These are phyloP conservation scores for Proliferodiscus dingleyae DNA, from an alignment of 2,329 filamentous ascomycete genomes.

Conservation along the genomic window DNA sequence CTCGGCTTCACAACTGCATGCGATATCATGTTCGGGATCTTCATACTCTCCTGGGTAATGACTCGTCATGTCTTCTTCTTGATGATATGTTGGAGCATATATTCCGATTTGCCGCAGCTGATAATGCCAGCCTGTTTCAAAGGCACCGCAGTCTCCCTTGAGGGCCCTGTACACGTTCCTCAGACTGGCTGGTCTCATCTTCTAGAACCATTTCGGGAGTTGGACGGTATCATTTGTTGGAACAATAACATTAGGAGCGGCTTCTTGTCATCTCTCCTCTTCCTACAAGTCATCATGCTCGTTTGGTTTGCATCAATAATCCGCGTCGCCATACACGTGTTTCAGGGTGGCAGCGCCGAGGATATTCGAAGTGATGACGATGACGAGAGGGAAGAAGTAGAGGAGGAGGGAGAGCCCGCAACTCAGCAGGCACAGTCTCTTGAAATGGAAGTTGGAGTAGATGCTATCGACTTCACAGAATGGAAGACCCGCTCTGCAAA, in stretches of 20 bases:
- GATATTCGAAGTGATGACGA: constrained; percentile 83
- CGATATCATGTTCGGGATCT: constrained; percentile 75
- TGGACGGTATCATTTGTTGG: constrained; percentile 73
- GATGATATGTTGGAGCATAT: constrained; percentile 75
- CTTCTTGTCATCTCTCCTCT: constrained; percentile 74
- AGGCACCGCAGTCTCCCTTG: constrained; percentile 47
- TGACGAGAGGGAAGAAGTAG: constrained; percentile 52
- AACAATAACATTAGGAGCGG: constrained; percentile 64
- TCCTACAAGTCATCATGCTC: constrained; percentile 71
- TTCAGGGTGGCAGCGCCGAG: constrained; percentile 70
- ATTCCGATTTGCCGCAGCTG: constrained; percentile 54
- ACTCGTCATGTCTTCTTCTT: constrained; percentile 76
- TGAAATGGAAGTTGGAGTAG: too few relatives aligned
- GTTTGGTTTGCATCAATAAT: constrained; percentile 85
- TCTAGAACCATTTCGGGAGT: constrained; percentile 64
- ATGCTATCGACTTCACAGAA: too few relatives aligned
- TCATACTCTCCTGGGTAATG: constrained; percentile 77
- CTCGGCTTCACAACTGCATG: constrained; percentile 67
- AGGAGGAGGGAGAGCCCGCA: background rate
- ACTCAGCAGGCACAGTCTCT: too few relatives aligned
- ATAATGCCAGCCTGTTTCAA: constrained; percentile 67
- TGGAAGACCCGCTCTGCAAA: too few relatives aligned
- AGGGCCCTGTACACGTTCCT: constrained; percentile 44
- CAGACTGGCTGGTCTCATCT: constrained; percentile 51
- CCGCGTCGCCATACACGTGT: constrained; percentile 70